Conservation (phyloP, 208 protist genomes). For the Acanthamoeba royreba region DNA sequence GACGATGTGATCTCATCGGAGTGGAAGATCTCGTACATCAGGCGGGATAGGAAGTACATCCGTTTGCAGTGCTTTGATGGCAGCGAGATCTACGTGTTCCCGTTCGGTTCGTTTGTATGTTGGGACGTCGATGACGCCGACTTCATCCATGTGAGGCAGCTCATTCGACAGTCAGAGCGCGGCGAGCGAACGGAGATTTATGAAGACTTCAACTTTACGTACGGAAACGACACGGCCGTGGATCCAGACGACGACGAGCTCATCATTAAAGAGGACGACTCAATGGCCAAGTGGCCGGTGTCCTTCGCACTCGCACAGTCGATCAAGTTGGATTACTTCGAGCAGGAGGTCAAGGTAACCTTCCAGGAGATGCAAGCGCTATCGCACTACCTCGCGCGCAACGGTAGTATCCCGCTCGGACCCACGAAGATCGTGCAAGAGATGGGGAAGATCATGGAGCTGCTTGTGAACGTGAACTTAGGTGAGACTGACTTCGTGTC, state of each 20-base stretch:
- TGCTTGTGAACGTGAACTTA: constrained; percentile 4
- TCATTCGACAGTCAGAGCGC: background rate
- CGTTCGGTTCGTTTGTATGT: background rate
- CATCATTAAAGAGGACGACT: background rate
- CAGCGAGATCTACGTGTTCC: constrained; percentile 25
- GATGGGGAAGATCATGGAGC: constrained; percentile 29
- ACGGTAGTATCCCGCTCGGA: background rate
- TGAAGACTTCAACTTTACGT: background rate
- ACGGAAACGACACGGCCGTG: background rate
- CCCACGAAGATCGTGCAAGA: constrained; percentile 13
- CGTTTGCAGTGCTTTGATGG: background rate
- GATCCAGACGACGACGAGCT: constrained; percentile 5
- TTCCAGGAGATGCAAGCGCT: constrained; percentile 3
- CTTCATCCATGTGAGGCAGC: background rate
- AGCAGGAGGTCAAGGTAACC: constrained; percentile 2
- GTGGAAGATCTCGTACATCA: constrained; percentile 17
- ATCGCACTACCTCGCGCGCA: background rate
- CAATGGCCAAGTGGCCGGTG: background rate
- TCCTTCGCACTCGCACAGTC: background rate
- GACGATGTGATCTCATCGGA: background rate
- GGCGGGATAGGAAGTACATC: background rate
- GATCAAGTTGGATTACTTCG: background rate
- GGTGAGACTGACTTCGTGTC: constrained; percentile 17
- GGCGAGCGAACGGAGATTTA: background rate
- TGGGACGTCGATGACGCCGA: constrained; percentile 15